Conservation (phyloP, 2,329 filamentous ascomycete species). For the Botrytis hyacinthi region DNA sequence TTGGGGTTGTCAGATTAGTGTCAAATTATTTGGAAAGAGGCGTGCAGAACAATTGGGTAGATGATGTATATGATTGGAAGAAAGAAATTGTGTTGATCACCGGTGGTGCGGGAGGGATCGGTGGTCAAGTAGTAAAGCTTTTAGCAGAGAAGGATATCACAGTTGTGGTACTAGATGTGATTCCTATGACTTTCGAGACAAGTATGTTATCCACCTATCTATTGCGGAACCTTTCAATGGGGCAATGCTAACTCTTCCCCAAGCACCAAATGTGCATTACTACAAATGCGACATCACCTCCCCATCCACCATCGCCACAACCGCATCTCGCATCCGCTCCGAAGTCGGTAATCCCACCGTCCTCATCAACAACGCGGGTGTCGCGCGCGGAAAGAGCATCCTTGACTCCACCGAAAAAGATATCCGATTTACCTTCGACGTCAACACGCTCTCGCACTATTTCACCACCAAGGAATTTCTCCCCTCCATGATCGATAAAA, state of each 20-base stretch:
- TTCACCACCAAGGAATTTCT: slow-evolving; percentile 66
- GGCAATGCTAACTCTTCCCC: not conserved
- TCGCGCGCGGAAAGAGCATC: slow-evolving; percentile 60
- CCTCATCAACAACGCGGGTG: slow-evolving; percentile 70
- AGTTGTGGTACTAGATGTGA: slow-evolving; percentile 70
- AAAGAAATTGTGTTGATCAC: slow-evolving; percentile 72
- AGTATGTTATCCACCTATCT: slow-evolving; percentile 40
- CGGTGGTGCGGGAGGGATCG: slow-evolving; percentile 73
- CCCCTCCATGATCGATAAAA: slow-evolving; percentile 57
- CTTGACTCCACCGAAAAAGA: slow-evolving; percentile 56
- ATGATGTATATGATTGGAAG: slow-evolving; percentile 61
- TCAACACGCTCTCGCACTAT: slow-evolving; percentile 68
- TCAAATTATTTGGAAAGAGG: slow-evolving; percentile 53
- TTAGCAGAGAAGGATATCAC: slow-evolving; percentile 64
- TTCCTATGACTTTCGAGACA: slow-evolving; percentile 54
- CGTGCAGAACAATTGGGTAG: slow-evolving; percentile 49
- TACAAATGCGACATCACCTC: slow-evolving; percentile 70
- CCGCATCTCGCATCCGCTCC: slow-evolving; percentile 52
- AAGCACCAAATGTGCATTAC: slow-evolving; percentile 59
- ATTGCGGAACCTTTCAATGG: not conserved
- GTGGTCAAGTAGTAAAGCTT: slow-evolving; percentile 60
- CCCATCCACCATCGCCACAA: slow-evolving; percentile 49
- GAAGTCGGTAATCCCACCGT: slow-evolving; percentile 64
- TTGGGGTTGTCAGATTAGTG: slow-evolving; percentile 50
- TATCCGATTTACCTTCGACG: slow-evolving; percentile 66